Conservation (phyloP, 345 rosid species). For the Excoecaria agallocha region DNA sequence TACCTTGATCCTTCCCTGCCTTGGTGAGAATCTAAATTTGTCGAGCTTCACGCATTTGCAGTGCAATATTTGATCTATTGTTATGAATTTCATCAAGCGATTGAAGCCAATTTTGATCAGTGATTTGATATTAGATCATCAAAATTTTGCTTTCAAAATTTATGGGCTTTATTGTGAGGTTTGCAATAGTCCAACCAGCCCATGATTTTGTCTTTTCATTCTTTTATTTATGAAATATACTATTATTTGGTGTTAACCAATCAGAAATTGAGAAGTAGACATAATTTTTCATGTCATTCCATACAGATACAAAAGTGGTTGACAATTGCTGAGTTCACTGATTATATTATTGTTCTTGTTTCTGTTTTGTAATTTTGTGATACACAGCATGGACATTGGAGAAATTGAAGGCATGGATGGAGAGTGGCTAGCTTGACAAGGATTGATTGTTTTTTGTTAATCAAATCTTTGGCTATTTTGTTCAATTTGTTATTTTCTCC, state of each 20-base stretch:
- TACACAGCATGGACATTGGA: constrained; percentile 84
- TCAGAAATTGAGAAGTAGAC: background rate
- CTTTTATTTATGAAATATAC: background rate
- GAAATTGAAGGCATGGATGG: constrained; percentile 88
- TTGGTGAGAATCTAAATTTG: constrained; percentile 45
- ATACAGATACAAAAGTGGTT: constrained; percentile 16
- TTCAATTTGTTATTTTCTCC: constrained; percentile 14
- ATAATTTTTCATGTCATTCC: constrained; percentile 4
- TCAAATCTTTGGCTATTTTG: constrained; percentile 51
- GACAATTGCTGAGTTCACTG: constrained; percentile 24
- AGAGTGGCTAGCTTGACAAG: constrained; percentile 85
- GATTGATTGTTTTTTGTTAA: constrained; percentile 61
- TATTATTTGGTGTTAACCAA: constrained; percentile 6
- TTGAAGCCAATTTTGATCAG: background rate
- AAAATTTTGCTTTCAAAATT: background rate
- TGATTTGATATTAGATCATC: background rate
- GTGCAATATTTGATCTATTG: too few species aligned
- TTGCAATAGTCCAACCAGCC: constrained; percentile 3
- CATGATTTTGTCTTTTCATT: background rate
- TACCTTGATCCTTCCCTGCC: constrained; percentile 65
- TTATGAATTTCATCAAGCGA: background rate
- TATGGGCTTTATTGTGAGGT: constrained; percentile 6
- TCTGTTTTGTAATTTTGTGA: constrained; percentile 11
- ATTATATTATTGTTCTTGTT: constrained; percentile 1
- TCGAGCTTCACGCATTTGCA: background rate